A percentile compares a stretch with the other conserved stretches of the same genome.
Conservation (phyloP, 2,329 filamentous ascomycete species). For the Oidium heveae region DNA sequence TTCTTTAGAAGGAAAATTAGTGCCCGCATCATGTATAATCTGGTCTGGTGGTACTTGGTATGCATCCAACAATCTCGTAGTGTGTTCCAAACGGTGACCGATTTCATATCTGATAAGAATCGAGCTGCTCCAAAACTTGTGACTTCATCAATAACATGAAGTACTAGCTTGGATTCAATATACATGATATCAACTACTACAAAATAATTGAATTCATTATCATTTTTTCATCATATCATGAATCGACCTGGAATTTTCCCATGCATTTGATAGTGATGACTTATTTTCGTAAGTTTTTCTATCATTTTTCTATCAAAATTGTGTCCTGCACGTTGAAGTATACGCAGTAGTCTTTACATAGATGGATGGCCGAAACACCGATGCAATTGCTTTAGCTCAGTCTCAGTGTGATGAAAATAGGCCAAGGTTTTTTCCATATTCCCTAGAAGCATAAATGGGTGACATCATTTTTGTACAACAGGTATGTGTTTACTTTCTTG, state of each 20-base stretch:
- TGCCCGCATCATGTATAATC: background rate
- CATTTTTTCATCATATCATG: background rate
- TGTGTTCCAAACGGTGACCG: background rate
- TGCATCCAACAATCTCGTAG: conserved; percentile 1
- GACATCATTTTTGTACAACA: background rate
- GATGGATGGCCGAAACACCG: background rate
- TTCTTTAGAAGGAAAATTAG: conserved; percentile 2
- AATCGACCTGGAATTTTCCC: background rate
- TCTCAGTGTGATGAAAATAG: background rate
- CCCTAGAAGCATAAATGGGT: background rate
- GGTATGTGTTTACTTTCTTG: background rate
- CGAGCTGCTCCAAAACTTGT: conserved; percentile 1
- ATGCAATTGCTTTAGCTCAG: background rate
- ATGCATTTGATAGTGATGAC: background rate
- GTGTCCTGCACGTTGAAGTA: background rate
- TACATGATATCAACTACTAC: conserved; percentile 1
- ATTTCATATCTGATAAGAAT: background rate
- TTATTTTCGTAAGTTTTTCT: background rate
- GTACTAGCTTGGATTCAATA: background rate
- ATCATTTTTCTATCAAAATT: background rate
- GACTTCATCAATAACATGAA: conserved; percentile 1
- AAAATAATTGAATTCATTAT: background rate
- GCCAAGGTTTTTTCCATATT: background rate
- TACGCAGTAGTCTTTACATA: background rate
- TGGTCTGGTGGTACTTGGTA: background rate